A percentile compares a stretch with the other conserved stretches of the same genome.
Conservation (phyloP, 805 yeast species). For the Pichia californica region DNA sequence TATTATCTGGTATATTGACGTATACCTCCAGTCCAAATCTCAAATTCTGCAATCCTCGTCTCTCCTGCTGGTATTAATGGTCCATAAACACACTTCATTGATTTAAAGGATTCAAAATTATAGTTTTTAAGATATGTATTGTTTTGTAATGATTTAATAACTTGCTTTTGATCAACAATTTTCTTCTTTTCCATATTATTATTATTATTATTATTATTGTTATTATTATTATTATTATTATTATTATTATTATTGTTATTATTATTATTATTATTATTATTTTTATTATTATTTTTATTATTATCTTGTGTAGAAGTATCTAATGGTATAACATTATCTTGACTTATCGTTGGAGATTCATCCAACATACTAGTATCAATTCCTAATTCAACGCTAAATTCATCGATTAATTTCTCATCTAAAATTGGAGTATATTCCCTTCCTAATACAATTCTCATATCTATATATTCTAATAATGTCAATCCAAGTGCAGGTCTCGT, state of each 20-base stretch:
- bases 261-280: background rate
- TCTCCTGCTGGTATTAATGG: conserved; percentile 20
- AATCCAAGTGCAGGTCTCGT: conserved; percentile 50
- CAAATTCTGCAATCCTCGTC: conserved; percentile 20
- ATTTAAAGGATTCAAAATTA: conserved; percentile 28
- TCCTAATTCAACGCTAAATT: conserved; percentile 29
- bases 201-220: no score
- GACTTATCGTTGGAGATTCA: background rate
- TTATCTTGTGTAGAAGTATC: conserved; percentile 10
- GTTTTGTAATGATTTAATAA: conserved; percentile 21
- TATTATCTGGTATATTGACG: conserved; percentile 12
- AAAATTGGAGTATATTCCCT: conserved; percentile 37
- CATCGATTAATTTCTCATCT: conserved; percentile 30
- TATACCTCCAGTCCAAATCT: conserved; percentile 35
- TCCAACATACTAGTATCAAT: conserved; percentile 18
- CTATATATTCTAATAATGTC: conserved; percentile 46
- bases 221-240: no score
- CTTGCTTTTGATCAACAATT: conserved; percentile 11
- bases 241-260: no score
- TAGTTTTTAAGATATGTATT: conserved; percentile 27
- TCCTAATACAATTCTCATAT: conserved; percentile 41
- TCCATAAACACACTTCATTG: conserved; percentile 25
- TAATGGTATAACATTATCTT: background rate
- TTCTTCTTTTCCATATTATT: background rate
- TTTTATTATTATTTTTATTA: background rate